These are phyloP conservation scores for Botrytis fabae DNA, from an alignment of 2,329 filamentous ascomycete species.

Conservation along the genomic window DNA sequence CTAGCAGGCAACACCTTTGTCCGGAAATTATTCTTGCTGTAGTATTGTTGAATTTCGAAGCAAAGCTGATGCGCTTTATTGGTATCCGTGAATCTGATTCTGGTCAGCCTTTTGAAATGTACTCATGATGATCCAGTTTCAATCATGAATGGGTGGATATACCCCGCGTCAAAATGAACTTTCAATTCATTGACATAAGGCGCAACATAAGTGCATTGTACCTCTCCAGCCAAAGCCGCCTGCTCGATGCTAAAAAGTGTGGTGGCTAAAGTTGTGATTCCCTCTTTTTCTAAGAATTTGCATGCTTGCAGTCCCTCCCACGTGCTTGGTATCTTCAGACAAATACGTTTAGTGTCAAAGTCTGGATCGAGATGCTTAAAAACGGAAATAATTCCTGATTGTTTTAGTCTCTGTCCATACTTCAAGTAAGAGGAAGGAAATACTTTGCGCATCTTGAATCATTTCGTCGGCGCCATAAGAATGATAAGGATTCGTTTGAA, in stretches of 20 bases:
- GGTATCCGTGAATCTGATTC: conserved; percentile 48
- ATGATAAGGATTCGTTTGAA: conserved; percentile 61
- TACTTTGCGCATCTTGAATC: conserved; percentile 53
- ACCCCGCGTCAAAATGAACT: conserved; percentile 58
- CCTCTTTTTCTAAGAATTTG: conserved; percentile 51
- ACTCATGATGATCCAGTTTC: not conserved
- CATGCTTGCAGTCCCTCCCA: conserved; percentile 65
- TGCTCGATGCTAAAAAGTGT: conserved; percentile 64
- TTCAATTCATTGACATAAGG: conserved; percentile 67
- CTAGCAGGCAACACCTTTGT: conserved; percentile 59
- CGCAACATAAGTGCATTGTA: conserved; percentile 61
- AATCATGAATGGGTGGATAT: conserved; percentile 6
- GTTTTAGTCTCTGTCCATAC: not conserved
- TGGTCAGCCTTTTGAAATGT: not conserved
- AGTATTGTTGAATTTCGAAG: conserved; percentile 56
- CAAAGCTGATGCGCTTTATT: conserved; percentile 44
- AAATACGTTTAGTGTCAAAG: conserved; percentile 52
- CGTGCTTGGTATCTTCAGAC: conserved; percentile 63
- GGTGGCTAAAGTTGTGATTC: conserved; percentile 59
- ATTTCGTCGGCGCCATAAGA: conserved; percentile 53
- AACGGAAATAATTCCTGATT: conserved; percentile 51
- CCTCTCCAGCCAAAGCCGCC: conserved; percentile 57
- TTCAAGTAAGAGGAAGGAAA: conserved; percentile 23
- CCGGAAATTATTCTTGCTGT: conserved; percentile 43
- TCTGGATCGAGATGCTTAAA: conserved; percentile 47